Conservation (phyloP, 148 eudicot species). For the Rhododendron williamsianum region DNA sequence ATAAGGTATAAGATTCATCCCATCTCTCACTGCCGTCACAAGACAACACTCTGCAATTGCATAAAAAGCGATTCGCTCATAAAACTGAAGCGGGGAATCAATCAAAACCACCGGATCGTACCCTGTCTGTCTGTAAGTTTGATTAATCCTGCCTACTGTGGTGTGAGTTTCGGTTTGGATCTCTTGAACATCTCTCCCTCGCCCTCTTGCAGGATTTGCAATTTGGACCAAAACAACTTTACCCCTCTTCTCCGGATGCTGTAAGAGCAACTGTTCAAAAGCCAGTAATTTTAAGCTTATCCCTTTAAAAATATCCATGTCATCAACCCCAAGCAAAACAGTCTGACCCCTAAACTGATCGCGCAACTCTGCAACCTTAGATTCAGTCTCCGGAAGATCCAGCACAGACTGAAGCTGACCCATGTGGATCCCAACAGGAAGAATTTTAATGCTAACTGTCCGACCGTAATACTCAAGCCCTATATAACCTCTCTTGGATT, state of each 20-base stretch:
- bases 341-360: constrained; percentile 48
- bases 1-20: constrained; percentile 87
- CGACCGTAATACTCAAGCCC: constrained; percentile 84
- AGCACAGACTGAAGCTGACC: constrained; percentile 66
- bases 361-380: constrained; percentile 48
- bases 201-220: constrained; percentile 84
- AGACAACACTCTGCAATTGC: constrained; percentile 80
- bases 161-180: constrained; percentile 62
- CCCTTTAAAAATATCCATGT: constrained; percentile 88
- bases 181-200: constrained; percentile 72
- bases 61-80: constrained; percentile 74
- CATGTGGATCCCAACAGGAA: constrained; percentile 88
- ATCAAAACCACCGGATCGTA: constrained; percentile 71
- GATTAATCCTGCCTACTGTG: constrained; percentile 57
- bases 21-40: constrained; percentile 82
- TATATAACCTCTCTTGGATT: constrained; percentile 74
- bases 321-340: constrained; percentile 87
- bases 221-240: constrained; percentile 73
- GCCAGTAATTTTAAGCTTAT: constrained; percentile 81
- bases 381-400: constrained; percentile 62
- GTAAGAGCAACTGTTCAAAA: constrained; percentile 67
- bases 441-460: constrained; percentile 77
- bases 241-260: constrained; percentile 70
- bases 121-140: constrained; percentile 42
- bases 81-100: constrained; percentile 58